Evolutionary conservation across 129 eudicot species (phyloP).

Genomic region (Oenanthe sinensis): DNA sequence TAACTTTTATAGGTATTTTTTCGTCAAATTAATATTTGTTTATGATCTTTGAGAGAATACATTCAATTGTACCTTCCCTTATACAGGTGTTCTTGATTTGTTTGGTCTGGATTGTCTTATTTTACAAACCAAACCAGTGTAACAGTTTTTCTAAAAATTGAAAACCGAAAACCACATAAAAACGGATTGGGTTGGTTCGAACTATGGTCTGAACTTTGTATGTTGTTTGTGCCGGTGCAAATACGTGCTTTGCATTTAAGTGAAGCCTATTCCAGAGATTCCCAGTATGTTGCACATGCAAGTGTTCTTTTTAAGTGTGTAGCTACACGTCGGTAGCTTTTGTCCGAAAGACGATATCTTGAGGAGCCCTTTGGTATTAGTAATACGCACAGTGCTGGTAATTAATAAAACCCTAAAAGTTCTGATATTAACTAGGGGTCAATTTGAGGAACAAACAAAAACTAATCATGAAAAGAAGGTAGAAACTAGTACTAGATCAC

Average conservation of each 20-base stretch:
- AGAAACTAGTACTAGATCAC: background rate
- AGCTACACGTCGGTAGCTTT: background rate
- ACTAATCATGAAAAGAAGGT: background rate
- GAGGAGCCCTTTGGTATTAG: background rate
- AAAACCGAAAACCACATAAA: background rate
- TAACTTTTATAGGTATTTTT: no score
- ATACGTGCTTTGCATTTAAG: background rate
- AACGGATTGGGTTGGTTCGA: background rate
- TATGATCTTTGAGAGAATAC: background rate
- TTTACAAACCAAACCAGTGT: background rate
- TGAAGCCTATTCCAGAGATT: background rate
- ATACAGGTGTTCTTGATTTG: background rate
- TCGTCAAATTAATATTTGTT: no score
- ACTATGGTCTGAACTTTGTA: background rate
- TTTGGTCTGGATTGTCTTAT: background rate
- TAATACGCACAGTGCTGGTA: background rate
- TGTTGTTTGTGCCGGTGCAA: background rate
- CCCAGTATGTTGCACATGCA: background rate
- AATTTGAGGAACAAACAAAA: background rate
- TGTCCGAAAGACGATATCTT: background rate
- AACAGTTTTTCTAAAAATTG: background rate
- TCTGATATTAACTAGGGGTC: background rate
- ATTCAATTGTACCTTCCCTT: background rate
- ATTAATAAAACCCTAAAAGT: background rate
- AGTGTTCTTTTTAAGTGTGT: background rate